These are phyloP conservation scores for Metschnikowia kofuensis DNA, from an alignment of 805 yeast species.

Conservation along the genomic window DNA sequence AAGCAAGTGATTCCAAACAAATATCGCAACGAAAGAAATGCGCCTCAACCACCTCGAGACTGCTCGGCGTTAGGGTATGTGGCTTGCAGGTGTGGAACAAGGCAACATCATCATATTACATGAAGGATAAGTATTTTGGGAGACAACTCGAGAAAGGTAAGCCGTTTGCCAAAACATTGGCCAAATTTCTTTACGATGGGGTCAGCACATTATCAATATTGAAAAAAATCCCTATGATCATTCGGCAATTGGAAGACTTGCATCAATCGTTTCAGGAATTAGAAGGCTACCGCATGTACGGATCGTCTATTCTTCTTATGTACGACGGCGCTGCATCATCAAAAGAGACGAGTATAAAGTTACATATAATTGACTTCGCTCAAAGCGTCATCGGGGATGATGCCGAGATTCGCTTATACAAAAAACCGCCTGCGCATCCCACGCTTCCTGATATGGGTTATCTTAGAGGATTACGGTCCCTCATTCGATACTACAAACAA, in stretches of 20 bases:
- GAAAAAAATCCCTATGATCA: conserved; percentile 63
- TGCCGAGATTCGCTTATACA: conserved; percentile 25
- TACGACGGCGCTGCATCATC: conserved; percentile 62
- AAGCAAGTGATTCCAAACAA: conserved; percentile 70
- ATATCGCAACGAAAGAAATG: conserved; percentile 82
- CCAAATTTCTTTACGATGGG: conserved; percentile 82
- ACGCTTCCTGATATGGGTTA: conserved; percentile 76
- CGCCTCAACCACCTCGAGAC: conserved; percentile 70
- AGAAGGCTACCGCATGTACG: conserved; percentile 82
- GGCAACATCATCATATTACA: conserved; percentile 42
- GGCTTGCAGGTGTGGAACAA: conserved; percentile 64
- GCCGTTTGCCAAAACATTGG: conserved; percentile 72
- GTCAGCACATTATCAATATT: conserved; percentile 51
- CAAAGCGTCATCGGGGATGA: conserved; percentile 71
- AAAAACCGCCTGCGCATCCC: conserved; percentile 72
- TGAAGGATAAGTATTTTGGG: conserved; percentile 91
- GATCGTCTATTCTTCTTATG: conserved; percentile 83
- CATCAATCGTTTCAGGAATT: conserved; percentile 52
- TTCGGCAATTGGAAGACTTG: conserved; percentile 59
- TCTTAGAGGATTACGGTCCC: conserved; percentile 73
- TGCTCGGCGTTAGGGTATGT: conserved; percentile 87
- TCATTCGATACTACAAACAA: conserved; percentile 60
- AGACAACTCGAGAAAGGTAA: conserved; percentile 67
- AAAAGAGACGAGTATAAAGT: conserved; percentile 24
- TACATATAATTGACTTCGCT: conserved; percentile 94